These are phyloP conservation scores for Pythium monospermum DNA, from an alignment of 352 stramenopile genomes.

Conservation along the genomic window DNA sequence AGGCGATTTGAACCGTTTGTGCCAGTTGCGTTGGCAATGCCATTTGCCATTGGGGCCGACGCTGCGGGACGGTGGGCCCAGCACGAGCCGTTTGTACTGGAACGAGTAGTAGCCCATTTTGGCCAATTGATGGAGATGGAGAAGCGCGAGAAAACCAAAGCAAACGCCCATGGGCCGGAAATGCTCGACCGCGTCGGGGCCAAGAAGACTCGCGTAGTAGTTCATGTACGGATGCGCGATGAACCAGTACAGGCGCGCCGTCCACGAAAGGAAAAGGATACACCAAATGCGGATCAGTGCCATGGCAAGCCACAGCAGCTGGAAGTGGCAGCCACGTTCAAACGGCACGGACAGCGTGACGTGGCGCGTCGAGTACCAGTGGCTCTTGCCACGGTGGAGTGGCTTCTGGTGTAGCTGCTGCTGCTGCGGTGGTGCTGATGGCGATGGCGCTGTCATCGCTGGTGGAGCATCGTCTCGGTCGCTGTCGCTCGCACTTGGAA, in stretches of 20 bases:
- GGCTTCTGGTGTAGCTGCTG: no score
- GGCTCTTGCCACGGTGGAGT: no score
- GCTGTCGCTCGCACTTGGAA: no score
- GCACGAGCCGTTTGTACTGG: slow-evolving; percentile 7
- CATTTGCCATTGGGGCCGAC: slow-evolving; percentile 3
- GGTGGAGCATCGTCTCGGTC: no score
- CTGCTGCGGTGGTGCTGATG: no score
- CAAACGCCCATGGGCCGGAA: slow-evolving; percentile 13
- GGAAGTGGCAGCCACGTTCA: neutral
- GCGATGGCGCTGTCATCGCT: no score
- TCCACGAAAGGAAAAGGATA: slow-evolving; percentile 8
- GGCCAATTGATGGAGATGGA: slow-evolving; percentile 3
- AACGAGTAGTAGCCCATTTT: slow-evolving; percentile 15
- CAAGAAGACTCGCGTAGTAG: slow-evolving; percentile 21
- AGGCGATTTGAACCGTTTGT: slow-evolving; percentile 3
- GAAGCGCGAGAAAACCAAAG: slow-evolving; percentile 3
- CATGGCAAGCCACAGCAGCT: slow-evolving; percentile 2
- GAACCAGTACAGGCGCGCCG: slow-evolving; percentile 19
- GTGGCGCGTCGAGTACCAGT: slow-evolving; percentile 8
- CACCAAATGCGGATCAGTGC: slow-evolving; percentile 1
- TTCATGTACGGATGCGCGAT: slow-evolving; percentile 24
- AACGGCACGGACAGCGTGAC: slow-evolving; percentile 10
- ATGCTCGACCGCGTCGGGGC: slow-evolving; percentile 2
- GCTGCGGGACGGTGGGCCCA: slow-evolving; percentile 1
- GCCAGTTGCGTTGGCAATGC: slow-evolving; percentile 6